These are phyloP conservation scores for Neopestalotiopsis rosae DNA, from an alignment of 2,329 filamentous ascomycete species.

Conservation along the genomic window DNA sequence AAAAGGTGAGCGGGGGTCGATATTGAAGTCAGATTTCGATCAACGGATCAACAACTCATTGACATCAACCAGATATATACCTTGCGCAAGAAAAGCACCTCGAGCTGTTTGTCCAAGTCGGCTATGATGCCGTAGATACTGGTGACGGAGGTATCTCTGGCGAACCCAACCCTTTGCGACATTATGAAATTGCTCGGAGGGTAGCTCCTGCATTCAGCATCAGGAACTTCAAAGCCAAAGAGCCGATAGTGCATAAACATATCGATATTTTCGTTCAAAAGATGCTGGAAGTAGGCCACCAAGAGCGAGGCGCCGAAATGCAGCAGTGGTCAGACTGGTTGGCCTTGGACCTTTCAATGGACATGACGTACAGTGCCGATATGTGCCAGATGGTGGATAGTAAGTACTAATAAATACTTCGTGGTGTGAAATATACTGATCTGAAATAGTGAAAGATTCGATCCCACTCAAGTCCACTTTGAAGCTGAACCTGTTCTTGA, in stretches of 20 bases:
- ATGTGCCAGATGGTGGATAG: conserved; percentile 25
- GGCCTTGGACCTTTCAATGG: conserved; percentile 22
- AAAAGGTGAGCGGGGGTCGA: conserved; percentile 13
- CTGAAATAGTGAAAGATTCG: conserved; percentile 16
- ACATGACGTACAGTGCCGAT: conserved; percentile 19
- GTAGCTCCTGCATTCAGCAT: conserved; percentile 30
- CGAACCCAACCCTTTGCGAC: conserved; percentile 28
- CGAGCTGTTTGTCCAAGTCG: conserved; percentile 28
- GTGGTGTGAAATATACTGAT: background rate
- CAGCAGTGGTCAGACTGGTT: conserved; percentile 27
- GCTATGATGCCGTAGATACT: conserved; percentile 24
- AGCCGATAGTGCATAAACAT: conserved; percentile 25
- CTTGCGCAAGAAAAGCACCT: conserved; percentile 22
- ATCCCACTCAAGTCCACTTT: conserved; percentile 19
- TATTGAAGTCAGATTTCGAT: background rate
- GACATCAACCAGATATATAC: conserved; percentile 24
- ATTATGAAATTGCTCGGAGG: conserved; percentile 26
- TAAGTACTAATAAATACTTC: background rate
- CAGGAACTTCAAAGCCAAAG: conserved; percentile 19
- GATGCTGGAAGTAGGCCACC: conserved; percentile 22
- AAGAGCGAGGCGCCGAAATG: conserved; percentile 19
- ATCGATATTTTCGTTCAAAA: conserved; percentile 26
- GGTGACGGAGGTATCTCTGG: conserved; percentile 26
- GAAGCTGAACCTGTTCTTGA: conserved; percentile 18
- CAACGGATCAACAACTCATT: too few relatives aligned